phyloP scores from a whole-genome alignment of 1,139 yeast species.

The Meyerozyma smithsonii region DNA sequence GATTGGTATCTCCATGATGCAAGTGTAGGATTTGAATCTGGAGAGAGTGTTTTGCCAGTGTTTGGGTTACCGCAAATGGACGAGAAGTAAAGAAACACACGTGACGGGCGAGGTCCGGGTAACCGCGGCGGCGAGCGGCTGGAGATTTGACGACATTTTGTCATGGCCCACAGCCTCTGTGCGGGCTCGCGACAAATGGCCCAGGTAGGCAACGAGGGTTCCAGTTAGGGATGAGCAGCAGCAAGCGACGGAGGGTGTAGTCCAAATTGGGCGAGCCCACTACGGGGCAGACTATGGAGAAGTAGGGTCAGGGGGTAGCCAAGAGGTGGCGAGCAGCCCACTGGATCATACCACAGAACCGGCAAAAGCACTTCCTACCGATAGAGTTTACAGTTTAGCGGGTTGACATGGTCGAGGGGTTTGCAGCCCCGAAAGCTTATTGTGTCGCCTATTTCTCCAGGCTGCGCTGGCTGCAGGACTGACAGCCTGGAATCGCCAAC shows the following conservation, averaged over 20 bases:
- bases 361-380: no score
- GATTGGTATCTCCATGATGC: constrained; percentile 1
- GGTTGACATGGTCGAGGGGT: no score
- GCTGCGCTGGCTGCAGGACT: neutral
- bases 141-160: neutral
- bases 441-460: no score
- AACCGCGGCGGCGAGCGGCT: neutral
- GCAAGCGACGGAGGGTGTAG: neutral
- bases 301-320: no score
- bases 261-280: no score
- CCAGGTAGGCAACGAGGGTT: neutral
- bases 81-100: constrained; percentile 2
- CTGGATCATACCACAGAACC: no score
- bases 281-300: no score
- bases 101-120: neutral
- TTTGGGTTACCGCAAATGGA: neutral
- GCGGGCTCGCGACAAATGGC: constrained; percentile 3
- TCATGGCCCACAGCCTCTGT: constrained; percentile 1
- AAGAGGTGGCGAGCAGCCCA: no score
- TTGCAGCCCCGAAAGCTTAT: no score
- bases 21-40: neutral
- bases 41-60: neutral
- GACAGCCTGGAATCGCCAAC: neutral
- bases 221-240: neutral
- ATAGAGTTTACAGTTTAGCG: no score